Conservation (phyloP, 371 early-diverging fungal species). For the Thermomucor indicae-seudaticae region DNA sequence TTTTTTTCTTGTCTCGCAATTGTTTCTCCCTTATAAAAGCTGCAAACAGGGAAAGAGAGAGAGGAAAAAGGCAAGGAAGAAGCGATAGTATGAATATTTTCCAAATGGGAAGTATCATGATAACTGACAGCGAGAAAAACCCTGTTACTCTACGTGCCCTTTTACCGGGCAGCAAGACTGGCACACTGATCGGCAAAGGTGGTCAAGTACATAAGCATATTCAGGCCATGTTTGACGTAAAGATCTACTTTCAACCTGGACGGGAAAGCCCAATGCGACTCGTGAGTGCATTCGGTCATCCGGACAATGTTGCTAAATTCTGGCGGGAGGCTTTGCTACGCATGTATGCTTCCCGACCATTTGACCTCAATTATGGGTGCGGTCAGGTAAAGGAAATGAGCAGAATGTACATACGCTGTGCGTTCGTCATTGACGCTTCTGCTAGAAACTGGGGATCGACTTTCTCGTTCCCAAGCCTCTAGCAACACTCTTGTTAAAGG, state of each 20-base stretch:
- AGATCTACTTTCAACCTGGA: not conserved
- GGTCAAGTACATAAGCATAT: conserved; percentile 7
- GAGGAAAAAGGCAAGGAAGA: no score
- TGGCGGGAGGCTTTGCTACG: conserved; percentile 13
- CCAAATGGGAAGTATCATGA: not conserved
- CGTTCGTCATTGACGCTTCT: not conserved
- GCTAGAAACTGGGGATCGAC: conserved; percentile 4
- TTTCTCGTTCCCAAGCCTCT: conserved; percentile 11
- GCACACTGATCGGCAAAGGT: conserved; percentile 10
- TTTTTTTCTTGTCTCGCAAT: no score
- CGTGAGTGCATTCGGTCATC: conserved; percentile 6
- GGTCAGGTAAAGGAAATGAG: conserved; percentile 2
- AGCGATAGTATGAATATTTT: not conserved
- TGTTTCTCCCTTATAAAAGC: no score
- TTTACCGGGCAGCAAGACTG: conserved; percentile 1
- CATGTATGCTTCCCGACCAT: conserved; percentile 8
- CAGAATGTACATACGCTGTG: not conserved
- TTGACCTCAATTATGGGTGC: conserved; percentile 1
- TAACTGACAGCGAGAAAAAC: not conserved
- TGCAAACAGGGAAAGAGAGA: no score
- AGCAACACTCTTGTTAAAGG: conserved; percentile 1
- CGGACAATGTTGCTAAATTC: not conserved
- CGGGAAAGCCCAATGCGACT: conserved; percentile 13
- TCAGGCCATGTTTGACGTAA: conserved; percentile 11
- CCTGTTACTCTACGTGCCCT: conserved; percentile 20